Conservation (phyloP, 2,329 filamentous ascomycete species). For the Pseudogymnoascus destructans region DNA sequence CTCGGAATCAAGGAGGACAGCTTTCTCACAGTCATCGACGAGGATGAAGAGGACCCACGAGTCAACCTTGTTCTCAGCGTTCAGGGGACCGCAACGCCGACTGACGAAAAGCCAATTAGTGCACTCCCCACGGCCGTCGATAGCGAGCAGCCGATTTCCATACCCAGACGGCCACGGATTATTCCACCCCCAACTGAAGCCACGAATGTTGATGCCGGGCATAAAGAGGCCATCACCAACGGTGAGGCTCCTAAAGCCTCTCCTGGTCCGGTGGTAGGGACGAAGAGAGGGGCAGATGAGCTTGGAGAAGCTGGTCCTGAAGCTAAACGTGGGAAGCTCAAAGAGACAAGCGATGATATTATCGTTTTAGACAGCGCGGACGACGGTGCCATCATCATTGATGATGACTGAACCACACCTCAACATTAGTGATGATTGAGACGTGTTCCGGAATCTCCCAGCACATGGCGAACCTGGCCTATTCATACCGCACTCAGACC, state of each 20-base stretch:
- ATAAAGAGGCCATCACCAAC: neutral
- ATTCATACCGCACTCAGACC: conserved; percentile 56
- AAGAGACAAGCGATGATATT: conserved; percentile 28
- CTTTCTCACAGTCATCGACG: conserved; percentile 74
- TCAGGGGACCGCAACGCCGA: conserved; percentile 33
- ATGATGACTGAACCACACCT: conserved; percentile 38
- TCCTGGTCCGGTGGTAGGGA: neutral
- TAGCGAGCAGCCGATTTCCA: neutral
- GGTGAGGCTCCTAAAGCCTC: neutral
- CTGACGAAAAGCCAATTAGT: conserved; percentile 42
- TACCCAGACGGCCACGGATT: neutral
- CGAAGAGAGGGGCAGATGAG: conserved; percentile 25
- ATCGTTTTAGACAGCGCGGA: conserved; percentile 27
- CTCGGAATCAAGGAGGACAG: conserved; percentile 62
- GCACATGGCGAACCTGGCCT: neutral
- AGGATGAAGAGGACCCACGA: conserved; percentile 58
- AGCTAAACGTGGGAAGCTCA: conserved; percentile 23
- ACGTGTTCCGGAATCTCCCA: neutral
- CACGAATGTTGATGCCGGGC: conserved; percentile 6
- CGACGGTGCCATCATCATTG: conserved; percentile 55
- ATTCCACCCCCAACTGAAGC: neutral
- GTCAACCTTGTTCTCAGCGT: conserved; percentile 70
- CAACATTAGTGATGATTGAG: neutral
- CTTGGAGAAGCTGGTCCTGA: conserved; percentile 14
- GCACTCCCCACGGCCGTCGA: conserved; percentile 23